A percentile compares a stretch with the other conserved stretches of the same genome.
Evolutionary conservation across 148 eudicot genomes (phyloP).

Genomic region (Rhododendron molle): DNA sequence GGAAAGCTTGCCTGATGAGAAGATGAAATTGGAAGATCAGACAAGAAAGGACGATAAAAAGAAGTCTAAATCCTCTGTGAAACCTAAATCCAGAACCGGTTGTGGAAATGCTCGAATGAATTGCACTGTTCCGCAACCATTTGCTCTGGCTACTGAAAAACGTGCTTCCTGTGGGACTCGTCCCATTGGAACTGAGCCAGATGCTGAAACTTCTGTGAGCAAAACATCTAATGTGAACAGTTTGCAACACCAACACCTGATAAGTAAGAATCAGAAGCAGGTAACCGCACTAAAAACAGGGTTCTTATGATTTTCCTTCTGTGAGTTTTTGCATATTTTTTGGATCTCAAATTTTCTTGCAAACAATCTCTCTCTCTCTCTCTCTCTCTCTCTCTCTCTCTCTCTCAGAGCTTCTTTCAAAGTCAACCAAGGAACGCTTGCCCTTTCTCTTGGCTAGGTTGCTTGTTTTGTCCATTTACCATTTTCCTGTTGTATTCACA

Average conservation of each 20-base stretch:
- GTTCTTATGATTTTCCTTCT: neutral
- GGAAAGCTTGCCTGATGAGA: slow-evolving; percentile 20
- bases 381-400: neutral
- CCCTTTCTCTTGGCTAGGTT: neutral
- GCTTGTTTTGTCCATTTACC: neutral
- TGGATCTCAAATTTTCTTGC: neutral
- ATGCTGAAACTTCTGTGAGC: slow-evolving; percentile 25
- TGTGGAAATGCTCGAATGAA: slow-evolving; percentile 38
- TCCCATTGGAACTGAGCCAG: slow-evolving; percentile 40
- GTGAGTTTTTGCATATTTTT: neutral
- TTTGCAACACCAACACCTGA: slow-evolving; percentile 17
- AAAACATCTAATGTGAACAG: slow-evolving; percentile 32
- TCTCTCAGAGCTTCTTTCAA: neutral
- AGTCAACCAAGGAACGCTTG: neutral
- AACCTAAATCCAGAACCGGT: slow-evolving; percentile 38
- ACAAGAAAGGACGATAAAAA: slow-evolving; percentile 31
- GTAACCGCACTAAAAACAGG: slow-evolving; percentile 19
- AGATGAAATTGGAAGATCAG: slow-evolving; percentile 21
- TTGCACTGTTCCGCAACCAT: slow-evolving; percentile 80
- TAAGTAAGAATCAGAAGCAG: slow-evolving; percentile 38
- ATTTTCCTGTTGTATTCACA: neutral
- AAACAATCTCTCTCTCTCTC: neutral
- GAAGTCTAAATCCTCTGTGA: slow-evolving; percentile 31
- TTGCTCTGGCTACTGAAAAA: slow-evolving; percentile 88
- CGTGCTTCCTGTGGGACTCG: slow-evolving; percentile 60